A percentile compares a stretch with the other conserved stretches of the same genome.
Evolutionary conservation across 2,329 filamentous ascomycete genomes (phyloP).

Genomic region (Colletotrichum tamarilloi): DNA sequence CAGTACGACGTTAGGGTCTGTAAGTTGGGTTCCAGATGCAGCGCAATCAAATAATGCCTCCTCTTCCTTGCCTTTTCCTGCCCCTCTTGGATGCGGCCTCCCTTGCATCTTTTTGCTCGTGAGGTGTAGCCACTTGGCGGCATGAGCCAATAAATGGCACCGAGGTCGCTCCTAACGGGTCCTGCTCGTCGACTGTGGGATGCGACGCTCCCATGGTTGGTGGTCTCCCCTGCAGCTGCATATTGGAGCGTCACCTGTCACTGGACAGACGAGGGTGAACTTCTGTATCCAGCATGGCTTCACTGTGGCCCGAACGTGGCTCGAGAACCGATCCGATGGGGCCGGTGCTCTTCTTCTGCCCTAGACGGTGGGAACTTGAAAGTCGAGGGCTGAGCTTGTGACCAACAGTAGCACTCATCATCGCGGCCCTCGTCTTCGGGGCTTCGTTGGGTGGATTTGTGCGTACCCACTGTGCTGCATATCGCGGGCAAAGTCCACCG

Average conservation of each 20-base stretch:
- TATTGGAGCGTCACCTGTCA: constrained; percentile 28
- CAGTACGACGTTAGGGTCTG: constrained; percentile 15
- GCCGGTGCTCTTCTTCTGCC: constrained; percentile 12
- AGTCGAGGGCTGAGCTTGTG: constrained; percentile 14
- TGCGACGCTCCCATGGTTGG: constrained; percentile 22
- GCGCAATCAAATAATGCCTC: constrained; percentile 24
- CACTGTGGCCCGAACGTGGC: constrained; percentile 21
- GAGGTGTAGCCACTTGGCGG: constrained; percentile 29
- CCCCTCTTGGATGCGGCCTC: constrained; percentile 26
- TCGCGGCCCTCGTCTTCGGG: constrained; percentile 7
- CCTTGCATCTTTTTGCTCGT: constrained; percentile 28
- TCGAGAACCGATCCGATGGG: constrained; percentile 31
- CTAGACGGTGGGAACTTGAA: background rate
- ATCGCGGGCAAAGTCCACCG: background rate
- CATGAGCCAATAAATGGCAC: constrained; percentile 27
- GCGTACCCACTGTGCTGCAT: constrained; percentile 17
- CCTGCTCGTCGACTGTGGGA: constrained; percentile 17
- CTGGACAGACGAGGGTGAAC: constrained; percentile 19
- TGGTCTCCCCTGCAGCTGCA: constrained; percentile 31
- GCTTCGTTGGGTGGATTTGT: constrained; percentile 6
- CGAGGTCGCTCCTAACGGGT: constrained; percentile 23
- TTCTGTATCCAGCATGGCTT: constrained; percentile 31
- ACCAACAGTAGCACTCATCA: constrained; percentile 19
- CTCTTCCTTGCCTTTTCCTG: constrained; percentile 26
- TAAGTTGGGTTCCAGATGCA: constrained; percentile 3